Evolutionary conservation across 2,329 filamentous ascomycete species (phyloP).

Genomic region (Achaetomium macrosporum): DNA sequence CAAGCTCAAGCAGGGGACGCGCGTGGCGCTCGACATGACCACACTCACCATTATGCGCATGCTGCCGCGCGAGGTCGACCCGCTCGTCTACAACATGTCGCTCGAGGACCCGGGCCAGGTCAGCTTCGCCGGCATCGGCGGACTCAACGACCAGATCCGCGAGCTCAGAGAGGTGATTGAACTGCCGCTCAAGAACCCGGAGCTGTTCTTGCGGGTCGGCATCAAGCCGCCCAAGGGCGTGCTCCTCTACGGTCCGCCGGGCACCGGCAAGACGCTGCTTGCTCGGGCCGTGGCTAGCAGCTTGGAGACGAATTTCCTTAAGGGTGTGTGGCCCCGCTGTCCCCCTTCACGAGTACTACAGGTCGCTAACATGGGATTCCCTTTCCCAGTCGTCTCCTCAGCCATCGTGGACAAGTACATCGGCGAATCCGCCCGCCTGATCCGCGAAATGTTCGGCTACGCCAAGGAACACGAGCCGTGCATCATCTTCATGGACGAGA

Average conservation of each 20-base stretch:
- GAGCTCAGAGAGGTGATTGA: constrained; percentile 97
- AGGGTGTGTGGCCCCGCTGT: constrained; percentile 53
- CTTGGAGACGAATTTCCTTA: constrained; percentile 96
- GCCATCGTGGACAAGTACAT: constrained; percentile 99
- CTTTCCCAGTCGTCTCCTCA: constrained; percentile 78
- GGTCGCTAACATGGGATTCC: constrained; percentile 7
- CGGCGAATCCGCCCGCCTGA: constrained; percentile 92
- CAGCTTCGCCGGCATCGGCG: constrained; percentile 96
- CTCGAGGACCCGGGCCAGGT: constrained; percentile 95
- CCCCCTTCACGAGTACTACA: not conserved
- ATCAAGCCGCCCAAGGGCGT: constrained; percentile 99
- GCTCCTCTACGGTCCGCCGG: constrained; percentile 88
- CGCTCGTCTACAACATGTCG: constrained; percentile 99
- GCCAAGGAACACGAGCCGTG: constrained; percentile 99
- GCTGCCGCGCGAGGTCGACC: constrained; percentile 96
- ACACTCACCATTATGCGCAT: constrained; percentile 99
- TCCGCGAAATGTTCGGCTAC: constrained; percentile 99
- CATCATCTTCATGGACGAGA: constrained; percentile 99
- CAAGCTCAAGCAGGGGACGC: constrained; percentile 96
- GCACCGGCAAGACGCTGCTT: constrained; percentile 92
- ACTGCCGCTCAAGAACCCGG: constrained; percentile 95
- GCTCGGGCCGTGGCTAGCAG: constrained; percentile 94
- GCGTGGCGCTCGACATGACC: constrained; percentile 97
- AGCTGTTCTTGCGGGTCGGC: constrained; percentile 91
- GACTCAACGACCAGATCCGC: constrained; percentile 95